A percentile compares a stretch with the other conserved stretches of the same genome.
Evolutionary conservation across 495 filamentous ascomycete genomes (phyloP).

Genomic region (Podospora comata): DNA sequence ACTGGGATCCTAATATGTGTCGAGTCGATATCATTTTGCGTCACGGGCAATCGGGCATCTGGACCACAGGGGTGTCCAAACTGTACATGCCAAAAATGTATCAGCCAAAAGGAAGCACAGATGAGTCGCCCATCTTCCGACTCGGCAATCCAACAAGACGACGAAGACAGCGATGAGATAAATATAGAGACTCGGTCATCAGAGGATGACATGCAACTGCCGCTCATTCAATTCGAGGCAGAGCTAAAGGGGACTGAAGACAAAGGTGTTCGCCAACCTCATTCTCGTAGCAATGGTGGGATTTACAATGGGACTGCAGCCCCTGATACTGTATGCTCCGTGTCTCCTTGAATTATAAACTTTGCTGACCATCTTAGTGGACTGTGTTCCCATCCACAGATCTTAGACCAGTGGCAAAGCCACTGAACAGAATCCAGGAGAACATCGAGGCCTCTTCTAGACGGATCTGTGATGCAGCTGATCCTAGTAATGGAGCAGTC

Average conservation of each 20-base stretch:
- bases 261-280: neutral
- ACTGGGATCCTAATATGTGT: conserved; percentile 12
- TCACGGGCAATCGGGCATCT: neutral
- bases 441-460: neutral
- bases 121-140: neutral
- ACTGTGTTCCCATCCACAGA: neutral
- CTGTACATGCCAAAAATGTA: conserved; percentile 12
- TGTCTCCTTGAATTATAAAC: neutral
- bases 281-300: neutral
- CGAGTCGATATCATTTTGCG: conserved; percentile 1
- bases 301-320: neutral
- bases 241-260: no score
- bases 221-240: neutral
- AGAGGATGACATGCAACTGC: neutral
- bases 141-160: neutral
- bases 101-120: neutral
- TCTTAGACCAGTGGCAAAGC: neutral
- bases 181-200: neutral
- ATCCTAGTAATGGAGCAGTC: neutral
- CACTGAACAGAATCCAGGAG: neutral
- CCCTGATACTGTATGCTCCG: neutral
- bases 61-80: neutral
- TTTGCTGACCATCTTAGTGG: neutral
- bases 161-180: neutral
- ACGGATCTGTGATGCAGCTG: neutral